Base-by-base conservation (phyloP, 208 protist genomes). In the Trypanosoma platydactyli region DNA sequence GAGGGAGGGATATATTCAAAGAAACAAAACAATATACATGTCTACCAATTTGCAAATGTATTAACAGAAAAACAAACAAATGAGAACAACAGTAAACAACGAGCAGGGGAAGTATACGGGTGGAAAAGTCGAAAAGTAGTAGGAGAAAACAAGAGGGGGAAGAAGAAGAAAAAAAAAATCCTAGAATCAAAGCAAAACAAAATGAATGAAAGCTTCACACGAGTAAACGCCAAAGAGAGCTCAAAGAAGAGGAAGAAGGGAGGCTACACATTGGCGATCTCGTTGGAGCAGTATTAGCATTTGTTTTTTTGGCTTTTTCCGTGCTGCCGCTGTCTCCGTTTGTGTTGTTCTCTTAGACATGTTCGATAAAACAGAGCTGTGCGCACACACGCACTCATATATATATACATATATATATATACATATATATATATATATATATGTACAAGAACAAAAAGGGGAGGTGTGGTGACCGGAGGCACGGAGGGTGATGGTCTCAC, bases 251-350 rank as follows among this genome's bases (percentile, higher is more conserved):
- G 41, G 50, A 9, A 25, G 25, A 15, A 54, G 25, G 11, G 50
- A 9, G 50, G 25, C 4, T n/a, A 16, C 29, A 1, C 15, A 16
- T 27, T 60, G 24, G 1, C n/a, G 16, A 44, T 25, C 1, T 35
- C 35, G 18, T 58, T 9, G 7, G 16, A 16, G 62, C 46, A 22
- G 11, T 58, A 15, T 60, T 35, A 29, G 3, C 29, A n/a, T 68
- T 56, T 70, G 4, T 44, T 22, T 54, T 63, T 48, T 60, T 5
- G 5, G 40, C 15, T 68, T 16, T 45, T 65, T 30, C 5, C 52
- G 22, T 20, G 3, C 5, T 38, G 18, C 15, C 46, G 35, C 16
- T 25, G 38, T 42, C 29, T 25, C 44, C 67, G 3, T 71, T 11
- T 40, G n/a, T 71, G 29, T 15, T 63, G 24, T n/a, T n/a, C n/a